Evolutionary conservation across 805 yeast species (phyloP), one percentile per base, ranked within the genome.

Genomic region (Zygosaccharomyces rouxii): DNA sequence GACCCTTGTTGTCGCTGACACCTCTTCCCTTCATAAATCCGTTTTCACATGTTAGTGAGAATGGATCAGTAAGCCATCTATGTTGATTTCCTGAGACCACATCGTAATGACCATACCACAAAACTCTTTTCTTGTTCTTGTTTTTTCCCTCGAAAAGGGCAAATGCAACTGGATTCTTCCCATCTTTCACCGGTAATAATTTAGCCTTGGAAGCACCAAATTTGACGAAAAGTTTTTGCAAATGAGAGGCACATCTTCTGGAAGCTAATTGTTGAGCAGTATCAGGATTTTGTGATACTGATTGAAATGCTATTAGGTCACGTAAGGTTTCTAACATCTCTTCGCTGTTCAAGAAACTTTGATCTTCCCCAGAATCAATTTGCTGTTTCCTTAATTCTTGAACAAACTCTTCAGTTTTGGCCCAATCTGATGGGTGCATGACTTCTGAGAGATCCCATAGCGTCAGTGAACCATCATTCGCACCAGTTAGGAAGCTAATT

Each of bases 31-130:
- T 86, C 50, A 92, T 62, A 58, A 84, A 89, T 0, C 98, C 98
- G 63, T 92, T 84, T 50, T 77, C 75, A 3, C 95, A 85, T 0
- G 85, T 77, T 62, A 94, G 65, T 19, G 70, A 68, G 63, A 85
- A 94, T 0, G 98, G 98, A 53, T 84, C 83, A 0, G 94, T 78
- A 7, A 72, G 64, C 97, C 98, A 92, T 26, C 73, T 73, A 5
- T 72, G 74, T 19, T 72, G 69, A 44, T 75, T 75, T 29, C 79
- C 78, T 0, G 95, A 95, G 35, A 92, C 89, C 23, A 92, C 97
- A 68, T 92, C 99, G 63, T 94, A 92, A 71, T 92, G 99, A 1
- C 96, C 98, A 66, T 92, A 92, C 85, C 95, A 92, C 42, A 92
- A 65, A 4, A 89, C 74, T 48, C 86, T 71, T 40, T 80, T 67